These are phyloP conservation scores for Aspergillus fijiensis DNA, from an alignment of 2,329 filamentous ascomycete genomes.

Conservation along the genomic window DNA sequence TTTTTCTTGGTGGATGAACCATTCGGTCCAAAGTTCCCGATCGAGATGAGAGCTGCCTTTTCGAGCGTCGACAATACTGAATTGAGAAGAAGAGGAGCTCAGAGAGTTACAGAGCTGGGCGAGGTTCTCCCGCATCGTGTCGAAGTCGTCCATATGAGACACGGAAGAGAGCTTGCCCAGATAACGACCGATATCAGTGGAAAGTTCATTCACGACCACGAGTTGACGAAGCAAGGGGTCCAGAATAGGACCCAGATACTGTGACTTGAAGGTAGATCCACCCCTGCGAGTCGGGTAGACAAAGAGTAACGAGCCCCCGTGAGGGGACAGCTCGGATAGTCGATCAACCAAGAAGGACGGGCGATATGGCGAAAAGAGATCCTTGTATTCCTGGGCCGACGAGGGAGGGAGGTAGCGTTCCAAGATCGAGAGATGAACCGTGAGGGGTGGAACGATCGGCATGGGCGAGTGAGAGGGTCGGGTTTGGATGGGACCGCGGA, in stretches of 20 bases:
- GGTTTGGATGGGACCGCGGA: conserved; percentile 46
- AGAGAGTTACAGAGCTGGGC: conserved; percentile 40
- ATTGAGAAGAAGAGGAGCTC: conserved; percentile 41
- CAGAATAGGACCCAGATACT: conserved; percentile 61
- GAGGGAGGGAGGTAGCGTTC: conserved; percentile 67
- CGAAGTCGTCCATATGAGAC: conserved; percentile 55
- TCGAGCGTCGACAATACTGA: conserved; percentile 51
- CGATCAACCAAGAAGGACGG: conserved; percentile 62
- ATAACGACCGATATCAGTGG: conserved; percentile 55
- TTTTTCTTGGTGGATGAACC: conserved; percentile 66
- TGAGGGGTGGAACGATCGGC: conserved; percentile 60
- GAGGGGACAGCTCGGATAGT: conserved; percentile 57
- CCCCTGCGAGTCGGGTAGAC: conserved; percentile 62
- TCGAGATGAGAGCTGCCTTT: conserved; percentile 53
- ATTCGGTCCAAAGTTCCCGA: conserved; percentile 59
- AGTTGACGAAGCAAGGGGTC: conserved; percentile 61
- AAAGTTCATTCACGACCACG: conserved; percentile 58
- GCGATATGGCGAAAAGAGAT: conserved; percentile 56
- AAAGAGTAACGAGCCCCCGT: conserved; percentile 59
- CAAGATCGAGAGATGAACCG: conserved; percentile 60
- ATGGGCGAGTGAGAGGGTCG: conserved; percentile 50
- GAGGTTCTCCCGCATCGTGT: conserved; percentile 48
- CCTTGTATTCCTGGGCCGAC: conserved; percentile 57
- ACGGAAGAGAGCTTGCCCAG: conserved; percentile 57
- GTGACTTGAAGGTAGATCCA: conserved; percentile 57